Base-by-base conservation (phyloP, 2,329 filamentous ascomycete species). In the Epichloe sp. region DNA sequence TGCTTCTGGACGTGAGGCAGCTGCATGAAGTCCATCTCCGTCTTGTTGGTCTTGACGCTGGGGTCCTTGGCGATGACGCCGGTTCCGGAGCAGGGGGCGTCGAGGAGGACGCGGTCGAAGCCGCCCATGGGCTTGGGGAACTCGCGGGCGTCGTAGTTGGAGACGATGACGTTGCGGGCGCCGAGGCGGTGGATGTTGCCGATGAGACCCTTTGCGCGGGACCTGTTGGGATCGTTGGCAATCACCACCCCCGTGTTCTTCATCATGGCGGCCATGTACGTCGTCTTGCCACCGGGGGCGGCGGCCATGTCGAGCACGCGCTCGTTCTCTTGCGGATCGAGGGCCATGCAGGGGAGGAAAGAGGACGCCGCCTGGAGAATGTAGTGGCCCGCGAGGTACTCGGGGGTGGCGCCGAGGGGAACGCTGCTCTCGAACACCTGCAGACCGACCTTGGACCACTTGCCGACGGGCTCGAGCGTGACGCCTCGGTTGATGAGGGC, bases 261-360 rank as follows among this genome's bases (percentile, higher is more conserved):
- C 59, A 61, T 61, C 56, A 61, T 56, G 59, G 93, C 86, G 48
- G 93, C 88, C 90, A 97, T 80, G 52, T 60, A 59, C 12, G 59
- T 61, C 26, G 59, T 61, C 45, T 61, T 61, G 50, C 59, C 59
- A 44, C 59, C 59, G n/a, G 59, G 59, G n/a, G 59, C 59, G 35
- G 59, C 59, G 10, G 59, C 59, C 59, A 61, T 61, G 75, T 95
- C 91, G 50, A 98, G 82, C 48, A 94, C 79, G 37, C 93, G 82
- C 73, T 98, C 91, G 59, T 89, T 78, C 68, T 95, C 88, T 69
- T 97, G 91, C 0, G 93, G 93, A 5, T 88, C 90, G 12, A 98
- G 79, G 10, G 93, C 91, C 89, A 98, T 97, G 62, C 96, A 93
- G 56, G 93, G 93, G 47, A 98, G 77, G 74, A 98, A 98, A 98